Percentiles rank a stretch among this genome's conserved stretches.
Evolutionary conservation across 352 stramenopile species (phyloP).

Genomic region (Globisporangium orthogonon): DNA sequence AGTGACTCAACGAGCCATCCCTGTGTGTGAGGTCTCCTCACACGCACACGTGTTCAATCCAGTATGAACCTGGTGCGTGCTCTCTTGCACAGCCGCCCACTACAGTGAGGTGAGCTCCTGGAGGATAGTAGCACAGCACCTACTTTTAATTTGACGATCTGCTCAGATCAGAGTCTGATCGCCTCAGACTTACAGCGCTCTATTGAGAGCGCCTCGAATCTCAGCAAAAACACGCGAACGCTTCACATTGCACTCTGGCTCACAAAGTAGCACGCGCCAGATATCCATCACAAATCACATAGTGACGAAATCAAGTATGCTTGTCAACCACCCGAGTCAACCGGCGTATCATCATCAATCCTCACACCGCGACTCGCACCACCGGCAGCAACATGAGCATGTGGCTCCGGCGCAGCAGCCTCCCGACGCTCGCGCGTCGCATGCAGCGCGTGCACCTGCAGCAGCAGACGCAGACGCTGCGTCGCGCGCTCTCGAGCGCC

Average conservation of each 20-base stretch:
- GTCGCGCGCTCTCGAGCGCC: slow-evolving; percentile 35
- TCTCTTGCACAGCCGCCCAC: too few relatives aligned
- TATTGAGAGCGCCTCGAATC: slow-evolving; percentile 1
- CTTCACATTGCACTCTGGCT: neutral
- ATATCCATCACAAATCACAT: neutral
- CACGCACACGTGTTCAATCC: too few relatives aligned
- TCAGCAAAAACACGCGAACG: neutral
- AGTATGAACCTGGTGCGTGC: too few relatives aligned
- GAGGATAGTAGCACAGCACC: too few relatives aligned
- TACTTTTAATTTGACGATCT: too few relatives aligned
- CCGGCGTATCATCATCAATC: neutral
- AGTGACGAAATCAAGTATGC: neutral
- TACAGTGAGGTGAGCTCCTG: too few relatives aligned
- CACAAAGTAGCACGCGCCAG: neutral
- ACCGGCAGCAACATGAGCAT: slow-evolving; percentile 19
- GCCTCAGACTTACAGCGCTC: neutral
- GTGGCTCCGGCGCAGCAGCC: slow-evolving; percentile 55
- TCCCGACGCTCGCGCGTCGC: slow-evolving; percentile 38
- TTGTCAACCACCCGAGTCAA: neutral
- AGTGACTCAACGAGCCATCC: too few relatives aligned
- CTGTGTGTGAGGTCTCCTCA: too few relatives aligned
- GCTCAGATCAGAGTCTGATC: neutral
- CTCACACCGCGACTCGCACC: neutral
- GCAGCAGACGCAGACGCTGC: slow-evolving; percentile 4
- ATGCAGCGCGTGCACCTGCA: slow-evolving; percentile 19